phyloP scores from a whole-genome alignment of 1,284 basidiomycete genomes.

The Naganishia albida region DNA sequence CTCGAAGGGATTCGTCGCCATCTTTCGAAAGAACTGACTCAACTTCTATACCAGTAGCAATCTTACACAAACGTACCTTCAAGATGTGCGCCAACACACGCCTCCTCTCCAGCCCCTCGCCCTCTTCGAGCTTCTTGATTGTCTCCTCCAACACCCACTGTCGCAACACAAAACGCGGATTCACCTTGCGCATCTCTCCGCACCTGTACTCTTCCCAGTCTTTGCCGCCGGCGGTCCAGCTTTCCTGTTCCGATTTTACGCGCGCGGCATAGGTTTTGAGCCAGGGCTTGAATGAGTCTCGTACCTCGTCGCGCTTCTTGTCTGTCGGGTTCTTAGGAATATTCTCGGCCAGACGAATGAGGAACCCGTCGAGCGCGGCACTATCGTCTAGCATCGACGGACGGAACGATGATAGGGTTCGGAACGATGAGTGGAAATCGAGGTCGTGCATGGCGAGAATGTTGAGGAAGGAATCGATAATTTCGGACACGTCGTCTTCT shows the following conservation, averaged over 20 bases:
- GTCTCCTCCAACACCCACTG: constrained; percentile 93
- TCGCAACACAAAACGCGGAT: constrained; percentile 84
- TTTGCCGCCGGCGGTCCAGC: constrained; percentile 42
- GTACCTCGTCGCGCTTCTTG: constrained; percentile 53
- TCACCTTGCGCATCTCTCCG: constrained; percentile 56
- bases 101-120: constrained; percentile 61
- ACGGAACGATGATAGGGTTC: constrained; percentile 67
- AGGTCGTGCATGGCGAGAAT: constrained; percentile 69
- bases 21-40: constrained; percentile 55
- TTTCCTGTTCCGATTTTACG: constrained; percentile 57
- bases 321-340: constrained; percentile 53
- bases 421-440: constrained; percentile 82
- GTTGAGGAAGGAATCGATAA: constrained; percentile 67
- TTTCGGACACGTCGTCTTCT: constrained; percentile 61
- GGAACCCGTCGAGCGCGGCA: constrained; percentile 56
- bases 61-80: constrained; percentile 58
- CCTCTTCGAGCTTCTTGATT: constrained; percentile 69
- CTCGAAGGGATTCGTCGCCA: constrained; percentile 77
- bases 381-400: constrained; percentile 52
- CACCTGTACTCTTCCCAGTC: constrained; percentile 45
- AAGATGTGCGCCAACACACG: constrained; percentile 70
- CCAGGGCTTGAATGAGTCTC: constrained; percentile 64
- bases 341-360: constrained; percentile 59
- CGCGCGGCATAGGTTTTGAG: constrained; percentile 67
- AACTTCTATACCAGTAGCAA: not conserved